These are phyloP conservation scores for Candida rishiriensis DNA, from an alignment of 805 yeast genomes.

Conservation along the genomic window DNA sequence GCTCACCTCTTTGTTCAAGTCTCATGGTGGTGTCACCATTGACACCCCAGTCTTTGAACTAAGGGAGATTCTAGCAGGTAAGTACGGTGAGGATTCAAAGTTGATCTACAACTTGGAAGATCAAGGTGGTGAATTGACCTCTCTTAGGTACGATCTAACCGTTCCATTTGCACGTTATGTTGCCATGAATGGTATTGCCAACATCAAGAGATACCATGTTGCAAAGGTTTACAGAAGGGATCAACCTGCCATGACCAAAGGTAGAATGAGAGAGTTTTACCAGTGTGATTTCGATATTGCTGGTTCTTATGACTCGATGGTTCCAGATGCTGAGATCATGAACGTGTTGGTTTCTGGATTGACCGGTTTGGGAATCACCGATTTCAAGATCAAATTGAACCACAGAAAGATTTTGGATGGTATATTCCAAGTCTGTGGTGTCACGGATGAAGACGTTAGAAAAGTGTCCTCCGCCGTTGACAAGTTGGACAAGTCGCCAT, in stretches of 20 bases:
- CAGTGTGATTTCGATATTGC: slow-evolving; percentile 99
- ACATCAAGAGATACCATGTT: slow-evolving; percentile 90
- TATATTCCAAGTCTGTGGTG: slow-evolving; percentile 92
- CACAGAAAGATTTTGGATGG: slow-evolving; percentile 97
- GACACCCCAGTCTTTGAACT: slow-evolving; percentile 98
- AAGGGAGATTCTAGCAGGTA: slow-evolving; percentile 92
- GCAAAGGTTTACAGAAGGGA: slow-evolving; percentile 99
- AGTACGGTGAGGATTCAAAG: slow-evolving; percentile 98
- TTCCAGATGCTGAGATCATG: slow-evolving; percentile 91
- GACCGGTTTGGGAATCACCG: slow-evolving; percentile 74
- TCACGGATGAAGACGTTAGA: slow-evolving; percentile 88
- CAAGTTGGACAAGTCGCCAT: slow-evolving; percentile 90
- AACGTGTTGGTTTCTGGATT: slow-evolving; percentile 82
- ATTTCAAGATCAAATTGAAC: slow-evolving; percentile 87
- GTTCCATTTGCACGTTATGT: slow-evolving; percentile 98
- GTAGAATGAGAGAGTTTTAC: slow-evolving; percentile 98
- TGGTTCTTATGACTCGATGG: slow-evolving; percentile 89
- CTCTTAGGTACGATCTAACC: slow-evolving; percentile 92
- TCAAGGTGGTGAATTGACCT: slow-evolving; percentile 97
- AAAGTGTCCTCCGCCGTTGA: slow-evolving; percentile 93
- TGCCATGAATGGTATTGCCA: slow-evolving; percentile 89
- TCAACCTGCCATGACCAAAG: slow-evolving; percentile 99
- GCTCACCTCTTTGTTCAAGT: slow-evolving; percentile 71
- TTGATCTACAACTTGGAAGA: slow-evolving; percentile 93
- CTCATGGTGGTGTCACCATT: slow-evolving; percentile 97